These are phyloP conservation scores for Lentinus brumalis DNA, from an alignment of 768 basidiomycete genomes.

Conservation along the genomic window DNA sequence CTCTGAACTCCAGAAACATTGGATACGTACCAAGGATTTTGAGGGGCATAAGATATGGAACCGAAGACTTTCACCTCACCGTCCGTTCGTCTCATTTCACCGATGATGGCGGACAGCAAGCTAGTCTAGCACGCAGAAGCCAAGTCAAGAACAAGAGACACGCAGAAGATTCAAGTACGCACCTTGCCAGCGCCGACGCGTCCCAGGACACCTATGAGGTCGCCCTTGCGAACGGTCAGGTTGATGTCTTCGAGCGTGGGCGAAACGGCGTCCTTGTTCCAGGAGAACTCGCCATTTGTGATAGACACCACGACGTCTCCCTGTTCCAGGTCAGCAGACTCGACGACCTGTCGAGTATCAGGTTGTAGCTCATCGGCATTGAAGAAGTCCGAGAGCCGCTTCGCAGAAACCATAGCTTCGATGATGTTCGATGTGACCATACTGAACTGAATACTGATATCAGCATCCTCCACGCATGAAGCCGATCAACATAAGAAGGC, in stretches of 20 bases:
- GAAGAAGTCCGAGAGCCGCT: conserved; percentile 77
- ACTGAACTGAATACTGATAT: conserved; percentile 48
- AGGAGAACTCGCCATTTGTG: conserved; percentile 77
- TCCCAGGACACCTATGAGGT: conserved; percentile 83
- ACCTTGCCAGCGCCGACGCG: conserved; percentile 93
- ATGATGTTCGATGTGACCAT: conserved; percentile 81
- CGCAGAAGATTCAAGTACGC: conserved; percentile 20
- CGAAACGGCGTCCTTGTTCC: conserved; percentile 57
- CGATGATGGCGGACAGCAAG: conserved; percentile 77
- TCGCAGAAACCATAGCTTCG: conserved; percentile 83
- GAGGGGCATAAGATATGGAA: conserved; percentile 79
- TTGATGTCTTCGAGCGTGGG: conserved; percentile 80
- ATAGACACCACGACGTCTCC: conserved; percentile 77
- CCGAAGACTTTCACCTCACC: conserved; percentile 74
- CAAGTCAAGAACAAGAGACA: conserved; percentile 10
- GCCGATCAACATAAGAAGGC: conserved; percentile 17
- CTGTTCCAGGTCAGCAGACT: conserved; percentile 41
- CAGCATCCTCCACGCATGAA: not conserved
- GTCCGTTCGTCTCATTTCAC: conserved; percentile 79
- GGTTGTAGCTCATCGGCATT: conserved; percentile 76
- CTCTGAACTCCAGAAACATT: not conserved
- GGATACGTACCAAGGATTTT: conserved; percentile 75
- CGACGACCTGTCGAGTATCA: conserved; percentile 66
- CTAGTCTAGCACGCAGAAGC: conserved; percentile 51
- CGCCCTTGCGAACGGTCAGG: conserved; percentile 76